Evolutionary conservation across 31 red algal genomes (phyloP), one percentile per base, ranked within the genome.

Genomic region (Endocladia muricata): DNA sequence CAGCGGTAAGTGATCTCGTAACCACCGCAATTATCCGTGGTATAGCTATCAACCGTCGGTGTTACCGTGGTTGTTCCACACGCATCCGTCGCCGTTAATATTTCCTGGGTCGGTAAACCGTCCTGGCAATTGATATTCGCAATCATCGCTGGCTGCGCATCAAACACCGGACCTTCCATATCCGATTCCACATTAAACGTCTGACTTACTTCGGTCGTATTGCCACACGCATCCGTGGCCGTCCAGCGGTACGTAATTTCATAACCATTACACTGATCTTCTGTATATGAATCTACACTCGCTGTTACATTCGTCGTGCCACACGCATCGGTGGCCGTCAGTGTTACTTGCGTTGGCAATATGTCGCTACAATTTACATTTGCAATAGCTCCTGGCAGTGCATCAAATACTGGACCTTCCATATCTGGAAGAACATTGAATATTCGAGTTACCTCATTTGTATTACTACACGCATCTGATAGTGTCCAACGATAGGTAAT

Each of bases 231-330:
- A 52, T 52, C 47, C n/a, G 47, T 52, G n/a, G n/a, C n/a, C n/a
- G n/a, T n/a, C n/a, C n/a, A n/a, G n/a, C n/a, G n/a, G n/a, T n/a
- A n/a, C n/a, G n/a, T n/a, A 52, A 52, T n/a, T 13, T 52, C 47
- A 52, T 52, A 52, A 52, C 47, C 47, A n/a, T n/a, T n/a, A 52
- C 47, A 52, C 11, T 15, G 13, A 52, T 52, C 47, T 52, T 52
- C 47, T n/a, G 47, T 52, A 52, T 52, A 52, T 52, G 47, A n/a
- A 52, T 52, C 47, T 15, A 52, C 47, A 52, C 47, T 52, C 47
- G n/a, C n/a, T n/a, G n/a, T n/a, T n/a, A n/a, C n/a, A n/a, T n/a
- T n/a, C n/a, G n/a, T n/a, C n/a, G n/a, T n/a, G n/a, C n/a, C n/a
- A n/a, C n/a, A n/a, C n/a, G n/a, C n/a, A n/a, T n/a, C n/a, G n/a